Evolutionary conservation across 306 rosid species (phyloP).

Genomic region (Fragaria iinumae): DNA sequence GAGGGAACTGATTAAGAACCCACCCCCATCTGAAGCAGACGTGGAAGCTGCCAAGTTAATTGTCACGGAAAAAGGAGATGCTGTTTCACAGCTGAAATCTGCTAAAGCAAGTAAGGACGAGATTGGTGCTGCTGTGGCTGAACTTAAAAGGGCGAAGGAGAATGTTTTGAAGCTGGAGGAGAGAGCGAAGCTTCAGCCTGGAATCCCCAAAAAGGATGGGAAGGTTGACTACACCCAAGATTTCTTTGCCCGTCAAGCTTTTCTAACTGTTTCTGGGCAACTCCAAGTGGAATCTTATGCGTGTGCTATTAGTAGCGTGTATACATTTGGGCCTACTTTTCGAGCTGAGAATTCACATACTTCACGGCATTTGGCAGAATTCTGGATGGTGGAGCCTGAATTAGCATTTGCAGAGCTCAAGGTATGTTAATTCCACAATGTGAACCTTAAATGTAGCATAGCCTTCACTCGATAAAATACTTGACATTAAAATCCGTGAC

Average conservation of each 20-base stretch:
- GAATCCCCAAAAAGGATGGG: constrained; percentile 83
- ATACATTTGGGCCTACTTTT: constrained; percentile 95
- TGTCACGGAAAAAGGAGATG: constrained; percentile 68
- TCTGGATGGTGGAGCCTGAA: constrained; percentile 99
- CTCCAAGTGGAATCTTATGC: constrained; percentile 91
- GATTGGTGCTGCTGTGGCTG: constrained; percentile 57
- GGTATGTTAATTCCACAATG: constrained; percentile 38
- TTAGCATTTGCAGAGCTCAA: constrained; percentile 88
- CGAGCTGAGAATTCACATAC: constrained; percentile 99
- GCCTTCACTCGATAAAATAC: not conserved
- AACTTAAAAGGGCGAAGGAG: constrained; percentile 76
- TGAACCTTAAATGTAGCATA: not conserved
- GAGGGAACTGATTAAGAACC: constrained; percentile 71
- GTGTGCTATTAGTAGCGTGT: constrained; percentile 83
- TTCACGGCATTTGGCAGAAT: constrained; percentile 94
- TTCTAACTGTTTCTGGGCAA: constrained; percentile 95
- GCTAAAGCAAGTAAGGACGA: constrained; percentile 65
- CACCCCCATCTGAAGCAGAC: constrained; percentile 77
- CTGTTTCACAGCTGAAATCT: constrained; percentile 68
- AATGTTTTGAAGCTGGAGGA: constrained; percentile 55
- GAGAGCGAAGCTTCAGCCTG: constrained; percentile 82
- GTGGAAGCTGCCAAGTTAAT: constrained; percentile 61
- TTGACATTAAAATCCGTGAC: not conserved
- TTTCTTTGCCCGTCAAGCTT: constrained; percentile 98
- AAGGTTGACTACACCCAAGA: constrained; percentile 76